Conservation (phyloP, 169 alveolate genomes). For the Besnoitia besnoiti region DNA sequence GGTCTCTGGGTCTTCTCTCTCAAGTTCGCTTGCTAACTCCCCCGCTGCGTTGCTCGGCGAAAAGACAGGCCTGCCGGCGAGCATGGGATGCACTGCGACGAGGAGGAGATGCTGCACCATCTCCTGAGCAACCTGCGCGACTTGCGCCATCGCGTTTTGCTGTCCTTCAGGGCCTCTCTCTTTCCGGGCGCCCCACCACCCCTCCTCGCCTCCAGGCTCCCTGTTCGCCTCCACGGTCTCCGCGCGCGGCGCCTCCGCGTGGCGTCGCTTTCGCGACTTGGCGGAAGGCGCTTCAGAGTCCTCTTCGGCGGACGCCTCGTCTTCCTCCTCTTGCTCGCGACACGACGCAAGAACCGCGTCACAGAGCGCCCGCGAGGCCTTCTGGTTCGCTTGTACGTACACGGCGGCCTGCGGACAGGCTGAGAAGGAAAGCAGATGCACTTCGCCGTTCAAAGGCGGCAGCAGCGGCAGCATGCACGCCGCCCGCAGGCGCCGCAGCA, state of each 20-base stretch:
- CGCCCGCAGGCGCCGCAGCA: slow-evolving; percentile 25
- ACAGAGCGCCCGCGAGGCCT: slow-evolving; percentile 4
- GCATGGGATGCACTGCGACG: neutral
- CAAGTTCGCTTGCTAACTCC: neutral
- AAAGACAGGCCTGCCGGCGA: neutral
- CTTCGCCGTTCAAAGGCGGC: slow-evolving; percentile 40
- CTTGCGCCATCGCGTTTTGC: neutral
- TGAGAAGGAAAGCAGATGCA: slow-evolving; percentile 8
- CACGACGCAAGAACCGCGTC: neutral
- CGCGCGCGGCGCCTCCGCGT: neutral
- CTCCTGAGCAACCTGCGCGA: neutral
- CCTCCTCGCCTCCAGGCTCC: neutral
- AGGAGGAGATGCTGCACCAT: neutral
- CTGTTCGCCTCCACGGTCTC: neutral
- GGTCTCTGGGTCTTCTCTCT: neutral
- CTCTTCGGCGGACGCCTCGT: neutral
- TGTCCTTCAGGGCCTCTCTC: neutral
- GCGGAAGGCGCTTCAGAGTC: neutral
- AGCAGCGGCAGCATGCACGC: slow-evolving; percentile 43
- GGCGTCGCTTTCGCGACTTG: neutral
- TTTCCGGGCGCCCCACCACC: neutral
- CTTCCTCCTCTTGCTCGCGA: neutral
- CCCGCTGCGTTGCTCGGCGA: neutral
- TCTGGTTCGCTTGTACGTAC: slow-evolving; percentile 1
- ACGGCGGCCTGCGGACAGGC: neutral